Percentiles rank a stretch among this genome's conserved stretches.
Conservation (phyloP, 768 basidiomycete genomes). For the Boletellus sp. region DNA sequence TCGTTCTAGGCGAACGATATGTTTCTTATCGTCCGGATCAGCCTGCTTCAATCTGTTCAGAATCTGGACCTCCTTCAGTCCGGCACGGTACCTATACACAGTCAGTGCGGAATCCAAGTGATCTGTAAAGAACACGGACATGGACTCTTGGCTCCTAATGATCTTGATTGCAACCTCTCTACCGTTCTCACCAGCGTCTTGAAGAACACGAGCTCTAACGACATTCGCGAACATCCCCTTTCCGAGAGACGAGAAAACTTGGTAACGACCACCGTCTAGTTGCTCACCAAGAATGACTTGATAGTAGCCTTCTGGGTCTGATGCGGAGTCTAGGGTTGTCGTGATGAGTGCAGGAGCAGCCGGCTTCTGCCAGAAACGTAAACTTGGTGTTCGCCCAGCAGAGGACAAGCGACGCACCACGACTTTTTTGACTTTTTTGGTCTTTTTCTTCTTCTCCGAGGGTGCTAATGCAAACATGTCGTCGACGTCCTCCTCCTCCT, state of each 20-base stretch:
- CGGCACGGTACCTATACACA: slow-evolving; percentile 81
- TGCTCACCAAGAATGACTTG: slow-evolving; percentile 91
- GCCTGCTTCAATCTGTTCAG: slow-evolving; percentile 81
- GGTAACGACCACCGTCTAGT: slow-evolving; percentile 87
- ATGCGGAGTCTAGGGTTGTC: slow-evolving; percentile 82
- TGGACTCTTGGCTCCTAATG: slow-evolving; percentile 91
- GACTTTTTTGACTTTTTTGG: slow-evolving; percentile 57
- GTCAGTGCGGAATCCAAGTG: slow-evolving; percentile 4
- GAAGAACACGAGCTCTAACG: slow-evolving; percentile 79
- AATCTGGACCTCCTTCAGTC: slow-evolving; percentile 87
- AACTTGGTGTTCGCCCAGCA: neutral
- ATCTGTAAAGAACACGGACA: slow-evolving; percentile 52
- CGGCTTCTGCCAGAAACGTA: slow-evolving; percentile 37
- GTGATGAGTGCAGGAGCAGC: slow-evolving; percentile 63
- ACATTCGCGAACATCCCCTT: slow-evolving; percentile 99
- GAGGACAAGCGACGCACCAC: slow-evolving; percentile 36
- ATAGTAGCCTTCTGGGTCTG: slow-evolving; percentile 96
- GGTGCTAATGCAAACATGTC: slow-evolving; percentile 87
- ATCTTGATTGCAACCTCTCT: slow-evolving; percentile 97
- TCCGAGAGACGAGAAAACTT: slow-evolving; percentile 92
- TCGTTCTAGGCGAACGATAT: slow-evolving; percentile 86
- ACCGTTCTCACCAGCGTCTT: slow-evolving; percentile 53
- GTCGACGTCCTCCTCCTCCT: slow-evolving; percentile 81
- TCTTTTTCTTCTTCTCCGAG: slow-evolving; percentile 47
- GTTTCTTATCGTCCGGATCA: slow-evolving; percentile 96